These are phyloP conservation scores for Smittium mucronatum DNA, from an alignment of 371 early-diverging fungal genomes.

Conservation along the genomic window DNA sequence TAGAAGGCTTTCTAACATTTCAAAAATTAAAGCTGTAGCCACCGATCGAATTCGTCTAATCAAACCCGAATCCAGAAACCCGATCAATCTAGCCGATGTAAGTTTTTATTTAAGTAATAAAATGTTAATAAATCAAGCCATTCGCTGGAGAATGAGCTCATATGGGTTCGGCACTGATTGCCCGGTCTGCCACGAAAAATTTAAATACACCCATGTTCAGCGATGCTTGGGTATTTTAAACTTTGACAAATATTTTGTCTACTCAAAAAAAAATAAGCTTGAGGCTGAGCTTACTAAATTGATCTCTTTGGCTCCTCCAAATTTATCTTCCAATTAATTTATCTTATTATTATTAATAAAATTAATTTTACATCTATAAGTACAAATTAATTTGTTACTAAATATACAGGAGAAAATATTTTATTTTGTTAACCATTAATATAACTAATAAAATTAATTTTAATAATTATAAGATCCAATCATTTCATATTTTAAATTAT, in stretches of 20 bases:
- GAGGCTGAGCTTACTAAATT: not conserved
- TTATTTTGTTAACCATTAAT: too few species aligned
- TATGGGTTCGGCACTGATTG: not conserved
- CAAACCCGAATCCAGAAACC: not conserved
- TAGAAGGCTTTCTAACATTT: not conserved
- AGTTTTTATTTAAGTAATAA: not conserved
- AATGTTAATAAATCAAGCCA: not conserved
- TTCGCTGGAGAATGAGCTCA: not conserved
- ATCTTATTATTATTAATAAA: too few species aligned
- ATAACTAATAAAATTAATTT: too few species aligned
- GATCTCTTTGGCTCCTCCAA: not conserved
- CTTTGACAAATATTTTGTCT: not conserved
- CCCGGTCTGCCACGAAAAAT: not conserved
- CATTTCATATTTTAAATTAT: too few species aligned
- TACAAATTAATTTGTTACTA: too few species aligned
- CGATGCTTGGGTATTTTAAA: not conserved
- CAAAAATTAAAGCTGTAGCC: not conserved
- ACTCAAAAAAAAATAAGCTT: not conserved
- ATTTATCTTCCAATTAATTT: too few species aligned
- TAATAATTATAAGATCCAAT: too few species aligned
- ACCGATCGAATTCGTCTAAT: not conserved
- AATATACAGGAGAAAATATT: too few species aligned
- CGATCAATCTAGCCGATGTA: not conserved
- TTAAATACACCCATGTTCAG: not conserved
- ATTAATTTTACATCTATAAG: too few species aligned